Base-by-base conservation (phyloP, 768 basidiomycete species). In the Boletus sp. region DNA sequence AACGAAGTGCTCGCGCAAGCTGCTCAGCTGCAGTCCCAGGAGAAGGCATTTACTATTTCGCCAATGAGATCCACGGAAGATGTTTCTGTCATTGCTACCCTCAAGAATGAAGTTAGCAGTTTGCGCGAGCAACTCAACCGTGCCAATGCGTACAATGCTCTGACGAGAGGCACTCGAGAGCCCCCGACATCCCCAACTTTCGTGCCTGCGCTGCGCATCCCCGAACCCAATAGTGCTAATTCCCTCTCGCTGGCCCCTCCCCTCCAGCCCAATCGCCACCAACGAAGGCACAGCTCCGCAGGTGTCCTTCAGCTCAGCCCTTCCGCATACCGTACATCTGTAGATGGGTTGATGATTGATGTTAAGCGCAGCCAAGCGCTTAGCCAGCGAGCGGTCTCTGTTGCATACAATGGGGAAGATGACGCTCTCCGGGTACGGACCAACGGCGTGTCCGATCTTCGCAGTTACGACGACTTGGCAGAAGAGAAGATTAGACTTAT, bases 91-190 rank as follows among this genome's bases (percentile, higher is more conserved):
- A 93, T 98, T 59, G 77, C 86, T 61, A 88, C 88, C 0, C 83
- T 99, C 64, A 94, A 96, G 73, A 90, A 85, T 63, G 97, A 99
- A 78, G 88, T 99, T 63, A 87, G 89, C 73, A 88, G 77, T 65
- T 81, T 98, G 32, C 92, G 94, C 57, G 97, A 99, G 69, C 96
- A 98, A 69, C 85, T 98, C 61, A 95, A 95, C 65, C 86, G 96
- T 33, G 86, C 93, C n/a, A 94, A 95, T 67, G 93, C 97, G 9
- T 82, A 97, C 64, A 92, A 94, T 64, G 81, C 84, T 15, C 81
- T 97, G 50, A 94, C 92, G 11, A 84, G 87, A 61, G 85, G 88
- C 32, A 71, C 82, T 42, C 85, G 87, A 37, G 86, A 92, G 17
- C 84, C 86, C 20, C 90, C 90, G 5, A 76, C 85, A 24, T 94